Base-by-base conservation (phyloP, 345 rosid genomes). In the Viola odorata region DNA sequence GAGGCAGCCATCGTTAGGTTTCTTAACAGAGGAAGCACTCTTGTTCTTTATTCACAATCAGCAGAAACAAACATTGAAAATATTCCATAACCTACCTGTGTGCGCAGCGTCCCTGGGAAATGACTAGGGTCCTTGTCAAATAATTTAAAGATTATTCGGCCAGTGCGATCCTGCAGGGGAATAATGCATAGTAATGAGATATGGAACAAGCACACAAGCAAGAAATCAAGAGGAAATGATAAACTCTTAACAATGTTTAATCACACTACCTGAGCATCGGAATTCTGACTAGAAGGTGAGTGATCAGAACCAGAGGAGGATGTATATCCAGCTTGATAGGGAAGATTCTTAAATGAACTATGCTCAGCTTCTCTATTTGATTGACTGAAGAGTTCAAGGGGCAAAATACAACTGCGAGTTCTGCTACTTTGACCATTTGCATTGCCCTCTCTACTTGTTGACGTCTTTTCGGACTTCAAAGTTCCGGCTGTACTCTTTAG, bases 221-320 rank as follows among this genome's bases (percentile, higher is more conserved):
- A 66, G 58, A 1, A 38, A 4, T 7, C 50, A 57, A 23, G 32
- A 23, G 32, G 32, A 23, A 23, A 23, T 23, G 32, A 23, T 23
- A 23, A 23, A 23, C 32, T 53, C 37, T 48, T 8, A 44, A 55
- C 44, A 7, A 57, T 15, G 9, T 52, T 23, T 50, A 48, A 15
- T 45, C 13, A 12, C 14, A 23, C 66, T 75, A 91, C 97, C 92
- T 83, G 89, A 75, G 84, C 63, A 80, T 84, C 97, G 64, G 94
- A 83, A 71, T 80, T 84, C 76, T 78, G 75, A 75, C 88, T 86
- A 52, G 91, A 80, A 56, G 91, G 89, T 52, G 96, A 91, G 73
- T 77, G 89, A 66, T 91, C 97, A 17, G 97, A 91, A 52, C 97
- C 97, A 60, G 97, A 88, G 55, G 96, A 88, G 16, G 91, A 87